Conservation (phyloP, 2,329 filamentous ascomycete genomes). For the Sclerotinia subarctica region DNA sequence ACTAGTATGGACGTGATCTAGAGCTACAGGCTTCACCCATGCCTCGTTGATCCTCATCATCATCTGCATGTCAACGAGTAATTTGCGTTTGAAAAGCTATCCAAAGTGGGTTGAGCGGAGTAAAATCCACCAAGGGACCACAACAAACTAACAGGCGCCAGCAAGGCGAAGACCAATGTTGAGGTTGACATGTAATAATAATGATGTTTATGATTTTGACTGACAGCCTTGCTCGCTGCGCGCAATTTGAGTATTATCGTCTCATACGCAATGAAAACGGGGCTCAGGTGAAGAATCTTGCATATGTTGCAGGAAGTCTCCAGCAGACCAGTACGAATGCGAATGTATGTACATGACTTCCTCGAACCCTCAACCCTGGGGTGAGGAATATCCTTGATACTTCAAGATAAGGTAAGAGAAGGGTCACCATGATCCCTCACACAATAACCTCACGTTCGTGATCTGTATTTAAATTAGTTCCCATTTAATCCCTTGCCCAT, state of each 20-base stretch:
- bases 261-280: slow-evolving; percentile 17
- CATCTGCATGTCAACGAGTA: slow-evolving; percentile 22
- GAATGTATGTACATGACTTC: slow-evolving; percentile 8
- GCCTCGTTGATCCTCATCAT: slow-evolving; percentile 19
- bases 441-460: slow-evolving; percentile 15
- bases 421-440: slow-evolving; percentile 7
- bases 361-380: slow-evolving; percentile 16
- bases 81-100: slow-evolving; percentile 14
- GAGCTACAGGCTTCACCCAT: slow-evolving; percentile 17
- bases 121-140: neutral
- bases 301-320: slow-evolving; percentile 15
- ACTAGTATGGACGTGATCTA: slow-evolving; percentile 5
- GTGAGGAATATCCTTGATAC: slow-evolving; percentile 20
- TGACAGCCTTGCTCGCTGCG: slow-evolving; percentile 10
- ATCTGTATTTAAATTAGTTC: slow-evolving; percentile 10
- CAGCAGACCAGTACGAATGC: slow-evolving; percentile 6
- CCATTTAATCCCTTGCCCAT: slow-evolving; percentile 1
- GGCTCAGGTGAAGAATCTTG: slow-evolving; percentile 16
- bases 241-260: slow-evolving; percentile 5
- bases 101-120: slow-evolving; percentile 14
- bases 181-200: neutral
- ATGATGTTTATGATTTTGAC: neutral
- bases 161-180: slow-evolving; percentile 1
- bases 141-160: slow-evolving; percentile 5
- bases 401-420: slow-evolving; percentile 19